Conservation (phyloP, 805 yeast species). For the Cyberlindnera maclurae region DNA sequence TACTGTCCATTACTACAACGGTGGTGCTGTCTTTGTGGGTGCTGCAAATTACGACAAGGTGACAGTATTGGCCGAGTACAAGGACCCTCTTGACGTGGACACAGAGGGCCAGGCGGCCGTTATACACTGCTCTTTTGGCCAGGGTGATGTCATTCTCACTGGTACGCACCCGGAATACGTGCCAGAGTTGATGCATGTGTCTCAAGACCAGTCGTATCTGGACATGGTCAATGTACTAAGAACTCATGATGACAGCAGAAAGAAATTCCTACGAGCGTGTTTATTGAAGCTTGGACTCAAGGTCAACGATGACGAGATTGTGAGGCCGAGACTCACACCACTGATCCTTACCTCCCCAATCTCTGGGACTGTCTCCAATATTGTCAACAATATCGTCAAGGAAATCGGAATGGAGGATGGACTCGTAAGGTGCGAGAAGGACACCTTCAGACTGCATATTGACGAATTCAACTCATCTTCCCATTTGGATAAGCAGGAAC, state of each 20-base stretch:
- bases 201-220: slow-evolving; percentile 25
- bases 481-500: slow-evolving; percentile 25
- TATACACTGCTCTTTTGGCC: slow-evolving; percentile 58
- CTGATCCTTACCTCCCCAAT: slow-evolving; percentile 43
- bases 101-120: slow-evolving; percentile 57
- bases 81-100: slow-evolving; percentile 46
- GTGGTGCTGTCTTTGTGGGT: slow-evolving; percentile 83
- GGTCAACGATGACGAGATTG: slow-evolving; percentile 47
- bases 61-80: slow-evolving; percentile 67
- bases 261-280: slow-evolving; percentile 48
- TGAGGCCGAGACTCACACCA: slow-evolving; percentile 66
- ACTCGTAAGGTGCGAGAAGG: slow-evolving; percentile 44
- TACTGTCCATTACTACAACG: slow-evolving; percentile 59
- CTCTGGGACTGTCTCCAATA: slow-evolving; percentile 21
- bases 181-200: slow-evolving; percentile 40
- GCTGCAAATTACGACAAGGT: slow-evolving; percentile 56
- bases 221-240: slow-evolving; percentile 35
- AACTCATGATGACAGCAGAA: slow-evolving; percentile 40
- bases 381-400: slow-evolving; percentile 24
- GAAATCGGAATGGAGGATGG: slow-evolving; percentile 32
- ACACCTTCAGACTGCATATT: slow-evolving; percentile 45
- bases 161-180: slow-evolving; percentile 91
- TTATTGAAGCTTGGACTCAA: slow-evolving; percentile 57
- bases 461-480: slow-evolving; percentile 20
- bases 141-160: slow-evolving; percentile 67